Conservation (phyloP, 2,329 filamentous ascomycete species). For the Hypocrella siamensis region DNA sequence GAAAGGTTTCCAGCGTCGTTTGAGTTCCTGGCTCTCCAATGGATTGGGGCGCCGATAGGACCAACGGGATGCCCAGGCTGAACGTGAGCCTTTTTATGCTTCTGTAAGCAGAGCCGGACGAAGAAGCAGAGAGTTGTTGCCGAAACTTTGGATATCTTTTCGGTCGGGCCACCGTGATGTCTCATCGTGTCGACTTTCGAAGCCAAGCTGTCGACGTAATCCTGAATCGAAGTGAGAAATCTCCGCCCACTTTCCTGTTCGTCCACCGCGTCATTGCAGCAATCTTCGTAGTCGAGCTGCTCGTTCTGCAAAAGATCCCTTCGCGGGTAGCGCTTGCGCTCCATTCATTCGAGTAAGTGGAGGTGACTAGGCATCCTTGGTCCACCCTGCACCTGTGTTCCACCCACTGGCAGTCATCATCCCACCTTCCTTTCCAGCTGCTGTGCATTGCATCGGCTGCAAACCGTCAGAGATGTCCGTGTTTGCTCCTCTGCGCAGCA, state of each 20-base stretch:
- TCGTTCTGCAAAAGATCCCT: conserved; percentile 40
- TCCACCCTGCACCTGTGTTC: too few relatives aligned
- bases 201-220: conserved; percentile 50
- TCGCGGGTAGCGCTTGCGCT: conserved; percentile 48
- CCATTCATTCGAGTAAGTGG: too few relatives aligned
- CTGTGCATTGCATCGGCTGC: too few relatives aligned
- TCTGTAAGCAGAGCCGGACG: conserved; percentile 67
- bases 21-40: conserved; percentile 97
- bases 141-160: conserved; percentile 75
- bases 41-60: conserved; percentile 88
- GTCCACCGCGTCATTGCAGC: conserved; percentile 53
- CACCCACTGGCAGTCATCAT: too few relatives aligned
- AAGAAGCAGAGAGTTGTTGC: conserved; percentile 57
- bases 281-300: conserved; percentile 52
- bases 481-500: too few relatives aligned
- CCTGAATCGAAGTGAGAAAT: conserved; percentile 65
- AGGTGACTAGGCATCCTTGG: too few relatives aligned
- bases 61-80: conserved; percentile 94
- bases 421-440: too few relatives aligned
- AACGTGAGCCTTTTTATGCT: conserved; percentile 81
- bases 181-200: conserved; percentile 41
- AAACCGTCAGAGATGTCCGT: too few relatives aligned
- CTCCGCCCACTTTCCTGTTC: conserved; percentile 69
- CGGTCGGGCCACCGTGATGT: conserved; percentile 36
- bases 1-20: conserved; percentile 98